Base-by-base conservation (phyloP, 768 basidiomycete genomes). In the Agrocybe chaxingu region DNA sequence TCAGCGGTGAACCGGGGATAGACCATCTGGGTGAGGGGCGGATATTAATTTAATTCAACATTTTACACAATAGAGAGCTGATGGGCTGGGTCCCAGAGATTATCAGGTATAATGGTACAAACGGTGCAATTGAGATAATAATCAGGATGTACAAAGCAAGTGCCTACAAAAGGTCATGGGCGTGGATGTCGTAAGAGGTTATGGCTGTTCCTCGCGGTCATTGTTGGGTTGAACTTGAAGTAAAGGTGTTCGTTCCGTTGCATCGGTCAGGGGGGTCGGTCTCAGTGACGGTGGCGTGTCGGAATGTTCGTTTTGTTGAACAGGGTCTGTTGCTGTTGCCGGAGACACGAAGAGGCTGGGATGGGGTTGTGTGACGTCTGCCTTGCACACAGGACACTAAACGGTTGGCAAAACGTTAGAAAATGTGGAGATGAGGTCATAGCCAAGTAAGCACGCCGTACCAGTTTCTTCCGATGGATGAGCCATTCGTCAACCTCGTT, bases 401-500 rank as follows among this genome's bases (percentile, higher is more conserved):
- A 48, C 52, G 53, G 38, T 32, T 47, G 24, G 24, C 24, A 47
- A 29, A 55, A 48, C 29, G 32, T 45, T 48, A 51, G 49, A 42
- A 52, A 39, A 32, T 1, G 43, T 31, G 44, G 18, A 12, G 31
- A 7, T 53, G 38, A 50, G 33, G 52, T 13, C 24, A 24, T 32
- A 36, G n/a, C 1, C 31, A 31, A 32, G 13, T 45, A 37, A 52
- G 29, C 46, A 48, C 44, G 24, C 75, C 87, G 62, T 62, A 95
- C 94, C 67, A 96, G 69, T 74, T 97, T 97, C 75, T 94, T 92
- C 66, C 91, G 82, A 53, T 88, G 84, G 49, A 95, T 86, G 52
- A 98, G 70, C 96, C 96, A 98, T 56, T 87, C 79, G 64, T 94
- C 92, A 35, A 97, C 82, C 65, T 98, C 96, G 33, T 85, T 78